These are phyloP conservation scores for Wallacemonas sp. DNA, from an alignment of 208 protist genomes.

Conservation along the genomic window DNA sequence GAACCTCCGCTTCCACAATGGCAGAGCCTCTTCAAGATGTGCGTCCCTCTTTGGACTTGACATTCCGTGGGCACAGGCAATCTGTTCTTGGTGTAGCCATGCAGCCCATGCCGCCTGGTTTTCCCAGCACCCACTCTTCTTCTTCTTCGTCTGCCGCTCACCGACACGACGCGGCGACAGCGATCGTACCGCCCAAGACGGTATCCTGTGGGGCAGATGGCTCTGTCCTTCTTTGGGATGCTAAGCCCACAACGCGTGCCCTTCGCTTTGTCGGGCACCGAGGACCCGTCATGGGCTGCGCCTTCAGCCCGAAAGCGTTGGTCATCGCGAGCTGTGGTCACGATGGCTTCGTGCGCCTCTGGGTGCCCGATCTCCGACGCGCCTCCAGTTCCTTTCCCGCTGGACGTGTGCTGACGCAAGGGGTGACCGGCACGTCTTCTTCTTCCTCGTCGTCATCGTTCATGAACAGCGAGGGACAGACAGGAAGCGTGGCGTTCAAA, in stretches of 20 bases:
- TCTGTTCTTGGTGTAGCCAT: slow-evolving; percentile 57
- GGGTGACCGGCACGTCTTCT: neutral
- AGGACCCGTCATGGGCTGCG: slow-evolving; percentile 66
- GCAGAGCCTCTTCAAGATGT: slow-evolving; percentile 7
- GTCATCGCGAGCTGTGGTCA: slow-evolving; percentile 75
- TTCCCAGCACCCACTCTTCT: no score
- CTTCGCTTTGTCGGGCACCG: slow-evolving; percentile 79
- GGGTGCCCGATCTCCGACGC: slow-evolving; percentile 60
- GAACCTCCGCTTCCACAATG: neutral
- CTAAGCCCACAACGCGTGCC: slow-evolving; percentile 61
- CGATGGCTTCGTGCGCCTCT: slow-evolving; percentile 86
- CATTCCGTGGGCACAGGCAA: slow-evolving; percentile 76
- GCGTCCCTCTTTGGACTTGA: slow-evolving; percentile 61
- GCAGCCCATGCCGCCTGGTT: slow-evolving; percentile 31
- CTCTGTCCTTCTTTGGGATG: slow-evolving; percentile 87
- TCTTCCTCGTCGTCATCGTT: neutral
- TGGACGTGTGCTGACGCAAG: slow-evolving; percentile 4
- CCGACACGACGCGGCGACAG: no score
- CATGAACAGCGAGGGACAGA: no score
- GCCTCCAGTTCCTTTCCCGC: slow-evolving; percentile 23
- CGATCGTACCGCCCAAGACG: slow-evolving; percentile 37
- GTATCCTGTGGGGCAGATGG: slow-evolving; percentile 76
- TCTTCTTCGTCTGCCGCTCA: no score
- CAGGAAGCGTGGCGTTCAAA: slow-evolving; percentile 39
- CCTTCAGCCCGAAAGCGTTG: slow-evolving; percentile 42